Conservation (phyloP, 2,329 filamentous ascomycete genomes). For the Trichothecium roseum region DNA sequence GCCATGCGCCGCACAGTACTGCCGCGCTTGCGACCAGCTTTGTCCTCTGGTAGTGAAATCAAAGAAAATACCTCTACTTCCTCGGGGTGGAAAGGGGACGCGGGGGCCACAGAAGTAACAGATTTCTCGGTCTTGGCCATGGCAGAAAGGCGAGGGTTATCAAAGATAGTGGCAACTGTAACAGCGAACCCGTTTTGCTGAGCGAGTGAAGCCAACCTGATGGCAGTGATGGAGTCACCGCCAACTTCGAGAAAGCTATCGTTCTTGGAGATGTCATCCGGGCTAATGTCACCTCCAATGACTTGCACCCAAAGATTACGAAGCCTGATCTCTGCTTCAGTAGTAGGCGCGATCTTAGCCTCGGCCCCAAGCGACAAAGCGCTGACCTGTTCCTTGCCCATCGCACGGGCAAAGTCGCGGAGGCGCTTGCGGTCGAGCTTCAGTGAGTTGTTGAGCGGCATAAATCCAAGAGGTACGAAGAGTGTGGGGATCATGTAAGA, state of each 20-base stretch:
- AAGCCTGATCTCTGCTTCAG: conserved; percentile 11
- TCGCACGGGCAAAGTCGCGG: not conserved
- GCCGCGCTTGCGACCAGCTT: too few species aligned
- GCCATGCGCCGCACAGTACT: too few species aligned
- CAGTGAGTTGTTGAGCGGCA: conserved; percentile 31
- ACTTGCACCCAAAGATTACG: conserved; percentile 28
- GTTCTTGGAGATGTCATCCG: not conserved
- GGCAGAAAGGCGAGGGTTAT: not conserved
- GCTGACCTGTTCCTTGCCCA: not conserved
- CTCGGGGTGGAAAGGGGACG: not conserved
- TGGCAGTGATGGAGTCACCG: conserved; percentile 8
- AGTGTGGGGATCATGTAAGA: conserved; percentile 28
- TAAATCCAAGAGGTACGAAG: conserved; percentile 29
- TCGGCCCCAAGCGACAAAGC: conserved; percentile 12
- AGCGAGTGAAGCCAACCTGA: conserved; percentile 4
- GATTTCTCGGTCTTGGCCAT: not conserved
- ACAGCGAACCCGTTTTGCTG: not conserved
- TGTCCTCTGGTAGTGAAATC: not conserved
- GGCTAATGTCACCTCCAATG: not conserved
- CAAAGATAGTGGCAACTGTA: conserved; percentile 1
- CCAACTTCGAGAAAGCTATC: conserved; percentile 7
- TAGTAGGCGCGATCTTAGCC: not conserved
- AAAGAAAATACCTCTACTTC: not conserved
- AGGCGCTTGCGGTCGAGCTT: conserved; percentile 14
- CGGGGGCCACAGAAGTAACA: not conserved